A percentile compares a stretch with the other conserved stretches of the same genome.
phyloP scores from a whole-genome alignment of 2,329 filamentous ascomycete genomes.

The Cercospora sesami region DNA sequence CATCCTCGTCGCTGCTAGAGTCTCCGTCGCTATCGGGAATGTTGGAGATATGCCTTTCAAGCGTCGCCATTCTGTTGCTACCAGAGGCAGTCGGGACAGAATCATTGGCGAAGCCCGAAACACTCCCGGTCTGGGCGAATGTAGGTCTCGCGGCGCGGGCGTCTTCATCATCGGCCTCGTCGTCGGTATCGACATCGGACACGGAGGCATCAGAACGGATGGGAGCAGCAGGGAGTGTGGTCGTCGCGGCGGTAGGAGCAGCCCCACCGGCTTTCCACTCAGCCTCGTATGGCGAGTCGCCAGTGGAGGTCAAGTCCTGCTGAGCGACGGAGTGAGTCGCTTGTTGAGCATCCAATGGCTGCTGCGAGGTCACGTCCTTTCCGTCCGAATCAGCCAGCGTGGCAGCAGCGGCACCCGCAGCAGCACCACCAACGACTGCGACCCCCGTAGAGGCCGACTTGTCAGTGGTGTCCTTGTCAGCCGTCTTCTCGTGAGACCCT shows the following conservation, averaged over 20 bases:
- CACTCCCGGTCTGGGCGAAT: conserved; percentile 22
- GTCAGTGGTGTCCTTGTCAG: conserved; percentile 11
- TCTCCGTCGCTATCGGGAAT: conserved; percentile 33
- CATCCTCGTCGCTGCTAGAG: conserved; percentile 18
- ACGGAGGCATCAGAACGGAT: not conserved
- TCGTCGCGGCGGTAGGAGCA: conserved; percentile 11
- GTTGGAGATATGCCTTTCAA: conserved; percentile 38
- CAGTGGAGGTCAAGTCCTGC: not conserved
- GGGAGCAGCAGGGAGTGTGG: not conserved
- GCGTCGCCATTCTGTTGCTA: conserved; percentile 26
- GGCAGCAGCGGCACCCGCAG: conserved; percentile 19
- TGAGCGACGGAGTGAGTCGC: conserved; percentile 16
- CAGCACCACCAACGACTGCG: conserved; percentile 18
- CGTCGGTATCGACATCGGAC: not conserved
- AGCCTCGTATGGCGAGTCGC: conserved; percentile 5
- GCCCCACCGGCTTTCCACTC: conserved; percentile 9
- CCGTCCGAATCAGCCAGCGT: conserved; percentile 19
- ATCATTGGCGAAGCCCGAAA: conserved; percentile 16
- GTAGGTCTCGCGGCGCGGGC: conserved; percentile 9
- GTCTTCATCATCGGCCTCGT: conserved; percentile 11
- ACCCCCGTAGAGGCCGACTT: conserved; percentile 5
- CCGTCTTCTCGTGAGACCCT: conserved; percentile 17
- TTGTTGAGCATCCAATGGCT: conserved; percentile 15
- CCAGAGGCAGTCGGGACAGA: not conserved
- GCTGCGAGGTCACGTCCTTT: conserved; percentile 4